Base-by-base conservation (phyloP, 495 filamentous ascomycete genomes). In the Penicillium turbatum region DNA sequence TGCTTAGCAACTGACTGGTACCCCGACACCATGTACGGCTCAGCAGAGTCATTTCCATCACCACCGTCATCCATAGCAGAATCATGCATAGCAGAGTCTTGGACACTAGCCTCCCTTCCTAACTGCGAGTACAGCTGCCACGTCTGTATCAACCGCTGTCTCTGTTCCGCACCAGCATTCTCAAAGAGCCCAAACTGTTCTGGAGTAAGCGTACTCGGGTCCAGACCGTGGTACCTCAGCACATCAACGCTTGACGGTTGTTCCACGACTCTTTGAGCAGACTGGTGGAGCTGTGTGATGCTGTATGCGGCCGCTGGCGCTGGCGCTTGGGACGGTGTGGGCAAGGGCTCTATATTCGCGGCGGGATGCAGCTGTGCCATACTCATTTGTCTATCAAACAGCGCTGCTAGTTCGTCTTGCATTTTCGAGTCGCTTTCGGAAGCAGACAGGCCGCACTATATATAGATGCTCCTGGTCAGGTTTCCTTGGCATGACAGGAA, bases 231-330 rank as follows among this genome's bases (percentile, higher is more conserved):
- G 24, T 69, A 63, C 11, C 55, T 65, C 6, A 86, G 65, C 31
- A 78, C 70, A 21, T 65, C 61, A 35, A 16, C 26, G 39, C 27
- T 48, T 9, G 54, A 34, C 26, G 38, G 35, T 5, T 49, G 47
- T 16, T 21, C 42, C 16, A 48, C 74, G 11, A 54, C 62, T 67
- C 68, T 53, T 55, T 89, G 86, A 26, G 82, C 67, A 2, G 86
- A 87, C 63, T 90, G 88, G 58, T 86, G 82, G 65, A 90, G 90
- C 66, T 90, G 87, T 56, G 85, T 78, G 56, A 89, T 80, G 48
- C 82, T 85, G 70, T 88, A 89, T 47, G 75, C 73, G 51, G 81
- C 79, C 11, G 70, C 61, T 21, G 68, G 80, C 11, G 70, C 61
- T 21, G 68, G 57, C 43, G 31, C 57, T 63, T 34, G 60, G 65